Evolutionary conservation across 768 basidiomycete genomes (phyloP), one percentile per base, ranked within the genome.

Genomic region (Hortiboletus campestris): DNA sequence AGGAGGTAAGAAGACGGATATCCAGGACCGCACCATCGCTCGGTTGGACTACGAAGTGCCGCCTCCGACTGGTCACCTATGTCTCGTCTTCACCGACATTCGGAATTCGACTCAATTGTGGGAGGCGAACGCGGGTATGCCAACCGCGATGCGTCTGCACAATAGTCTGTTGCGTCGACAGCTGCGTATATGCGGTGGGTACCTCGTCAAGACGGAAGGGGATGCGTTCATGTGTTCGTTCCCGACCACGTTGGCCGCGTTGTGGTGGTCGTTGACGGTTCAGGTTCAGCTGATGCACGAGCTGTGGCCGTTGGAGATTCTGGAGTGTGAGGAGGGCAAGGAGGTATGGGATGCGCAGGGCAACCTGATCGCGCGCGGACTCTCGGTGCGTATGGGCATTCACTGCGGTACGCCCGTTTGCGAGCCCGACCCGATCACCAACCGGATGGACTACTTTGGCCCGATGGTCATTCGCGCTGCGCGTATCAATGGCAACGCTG

Each of bases 141-240:
- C 89, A 20, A 89, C 88, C 0, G 94, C 95, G 4, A 95, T 97
- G 80, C 84, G 85, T 28, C 72, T 94, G 61, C 97, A 99, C 74
- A 95, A 98, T 68, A 80, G 75, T 48, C 78, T 98, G 22, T 79
- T 98, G 44, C 85, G 97, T 20, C 82, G 95, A 7, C 86, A 89
- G 57, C 76, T 98, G 32, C 84, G 96, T 29, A 78, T 89, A 40
- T 95, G 94, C 64, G 94, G 94, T 29, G 97, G 97, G 1, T 99
- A 98, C 71, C 94, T 98, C 74, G 96, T 98, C 66, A 99, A 99
- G 75, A 99, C 97, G 12, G 97, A 99, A 85, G 97, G 97, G 29
- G 97, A 98, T 66, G 86, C 96, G 1, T 99, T 99, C 78, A 95
- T 99, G 91, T 94, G 94, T 50, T 93, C 96, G 20, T 99, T 99